A percentile compares a stretch with the other conserved stretches of the same genome.
Evolutionary conservation across 768 basidiomycete species (phyloP).

Genomic region (Sistotremastrum suecicum): DNA sequence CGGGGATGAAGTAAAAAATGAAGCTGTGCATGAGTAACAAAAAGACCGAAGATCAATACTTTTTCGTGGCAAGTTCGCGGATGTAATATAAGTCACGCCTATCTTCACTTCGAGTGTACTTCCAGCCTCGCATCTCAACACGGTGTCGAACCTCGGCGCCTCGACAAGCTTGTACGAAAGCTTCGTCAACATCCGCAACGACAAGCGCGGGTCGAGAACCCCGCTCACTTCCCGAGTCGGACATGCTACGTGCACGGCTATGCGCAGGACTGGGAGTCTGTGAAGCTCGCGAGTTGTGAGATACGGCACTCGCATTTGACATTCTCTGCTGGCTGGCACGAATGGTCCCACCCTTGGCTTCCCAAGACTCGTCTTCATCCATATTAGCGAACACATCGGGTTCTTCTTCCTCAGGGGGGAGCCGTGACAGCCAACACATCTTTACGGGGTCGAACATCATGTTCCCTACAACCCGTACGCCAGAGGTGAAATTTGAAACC

Average conservation of each 20-base stretch:
- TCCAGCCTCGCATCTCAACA: constrained; percentile 77
- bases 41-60: constrained; percentile 35
- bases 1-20: constrained; percentile 3
- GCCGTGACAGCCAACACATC: constrained; percentile 90
- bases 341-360: constrained; percentile 67
- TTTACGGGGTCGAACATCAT: constrained; percentile 93
- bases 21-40: constrained; percentile 1
- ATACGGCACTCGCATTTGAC: constrained; percentile 10
- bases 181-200: constrained; percentile 64
- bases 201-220: constrained; percentile 62
- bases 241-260: constrained; percentile 45
- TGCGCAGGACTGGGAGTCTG: constrained; percentile 47
- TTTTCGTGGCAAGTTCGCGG: constrained; percentile 72
- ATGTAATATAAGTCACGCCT: constrained; percentile 54
- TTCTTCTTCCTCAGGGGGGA: constrained; percentile 81
- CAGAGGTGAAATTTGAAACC: constrained; percentile 55
- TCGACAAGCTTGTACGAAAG: constrained; percentile 57
- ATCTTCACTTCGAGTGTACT: constrained; percentile 11
- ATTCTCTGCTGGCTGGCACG: constrained; percentile 36
- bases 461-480: constrained; percentile 86
- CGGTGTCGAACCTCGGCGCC: constrained; percentile 73
- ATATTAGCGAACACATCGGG: constrained; percentile 92
- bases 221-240: constrained; percentile 67
- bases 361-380: constrained; percentile 62
- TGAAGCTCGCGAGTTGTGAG: constrained; percentile 14